phyloP scores from a whole-genome alignment of 2,329 filamentous ascomycete genomes.

The Ciborinia camelliae region DNA sequence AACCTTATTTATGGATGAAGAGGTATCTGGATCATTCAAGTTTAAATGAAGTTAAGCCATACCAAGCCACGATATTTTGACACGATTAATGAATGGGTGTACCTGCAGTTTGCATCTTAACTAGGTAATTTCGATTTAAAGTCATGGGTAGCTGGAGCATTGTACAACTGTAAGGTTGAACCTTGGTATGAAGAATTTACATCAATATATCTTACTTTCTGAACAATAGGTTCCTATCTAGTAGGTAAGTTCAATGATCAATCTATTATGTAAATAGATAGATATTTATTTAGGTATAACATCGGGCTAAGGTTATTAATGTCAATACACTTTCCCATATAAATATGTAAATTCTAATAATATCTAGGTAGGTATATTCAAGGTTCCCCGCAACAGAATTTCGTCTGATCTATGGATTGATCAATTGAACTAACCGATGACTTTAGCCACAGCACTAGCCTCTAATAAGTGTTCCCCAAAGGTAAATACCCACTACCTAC shows the following conservation, averaged over 20 bases:
- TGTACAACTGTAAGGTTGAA: background rate
- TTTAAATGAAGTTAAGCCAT: constrained; percentile 7
- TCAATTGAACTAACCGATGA: background rate
- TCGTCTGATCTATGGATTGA: too few relatives aligned
- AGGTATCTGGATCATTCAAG: background rate
- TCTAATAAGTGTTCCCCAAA: background rate
- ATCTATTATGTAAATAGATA: too few relatives aligned
- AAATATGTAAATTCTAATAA: too few relatives aligned
- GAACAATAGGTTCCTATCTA: too few relatives aligned
- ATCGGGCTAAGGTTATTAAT: too few relatives aligned
- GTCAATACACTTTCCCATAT: too few relatives aligned
- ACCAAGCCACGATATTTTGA: background rate
- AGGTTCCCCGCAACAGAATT: background rate
- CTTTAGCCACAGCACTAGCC: constrained; percentile 10
- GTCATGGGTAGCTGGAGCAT: background rate
- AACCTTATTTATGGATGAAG: background rate
- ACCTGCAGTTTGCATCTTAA: background rate
- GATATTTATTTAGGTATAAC: too few relatives aligned
- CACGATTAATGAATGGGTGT: background rate
- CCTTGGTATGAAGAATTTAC: too few relatives aligned
- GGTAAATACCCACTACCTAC: background rate
- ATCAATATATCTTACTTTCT: too few relatives aligned
- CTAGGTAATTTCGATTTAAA: background rate
- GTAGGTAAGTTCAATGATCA: too few relatives aligned
- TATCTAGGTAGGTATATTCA: too few relatives aligned